These are phyloP conservation scores for Yamadazyma songkhlaensis DNA, from an alignment of 1,139 yeast species.

Conservation along the genomic window DNA sequence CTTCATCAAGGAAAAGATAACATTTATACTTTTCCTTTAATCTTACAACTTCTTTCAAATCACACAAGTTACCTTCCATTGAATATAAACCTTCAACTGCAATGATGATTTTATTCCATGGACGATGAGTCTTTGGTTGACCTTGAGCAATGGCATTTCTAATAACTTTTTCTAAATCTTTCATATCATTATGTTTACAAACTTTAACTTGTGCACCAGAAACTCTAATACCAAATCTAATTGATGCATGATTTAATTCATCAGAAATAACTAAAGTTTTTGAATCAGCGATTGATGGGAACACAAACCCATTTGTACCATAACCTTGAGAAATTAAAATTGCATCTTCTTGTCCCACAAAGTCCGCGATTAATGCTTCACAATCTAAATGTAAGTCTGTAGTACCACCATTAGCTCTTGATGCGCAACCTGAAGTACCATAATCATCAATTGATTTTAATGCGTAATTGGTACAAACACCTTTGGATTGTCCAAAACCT, in stretches of 20 bases:
- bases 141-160: constrained; percentile 94
- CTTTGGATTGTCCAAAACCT: constrained; percentile 95
- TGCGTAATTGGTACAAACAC: constrained; percentile 84
- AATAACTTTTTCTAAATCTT: constrained; percentile 69
- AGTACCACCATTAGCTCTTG: constrained; percentile 74
- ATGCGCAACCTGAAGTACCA: constrained; percentile 79
- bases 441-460: constrained; percentile 58
- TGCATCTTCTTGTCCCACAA: constrained; percentile 89
- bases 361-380: constrained; percentile 75
- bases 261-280: constrained; percentile 91
- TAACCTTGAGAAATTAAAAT: constrained; percentile 90
- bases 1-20: constrained; percentile 91
- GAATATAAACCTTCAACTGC: constrained; percentile 96
- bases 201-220: constrained; percentile 94
- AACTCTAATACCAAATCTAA: constrained; percentile 89
- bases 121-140: constrained; percentile 94
- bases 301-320: constrained; percentile 92
- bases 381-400: constrained; percentile 72
- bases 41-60: constrained; percentile 73
- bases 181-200: constrained; percentile 90
- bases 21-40: constrained; percentile 84
- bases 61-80: constrained; percentile 96
- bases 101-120: constrained; percentile 92
- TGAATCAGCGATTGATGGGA: constrained; percentile 78
- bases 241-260: constrained; percentile 92